Evolutionary conservation across 768 basidiomycete genomes (phyloP), one percentile per base, ranked within the genome.

Genomic region (Agaricus subrufescens): DNA sequence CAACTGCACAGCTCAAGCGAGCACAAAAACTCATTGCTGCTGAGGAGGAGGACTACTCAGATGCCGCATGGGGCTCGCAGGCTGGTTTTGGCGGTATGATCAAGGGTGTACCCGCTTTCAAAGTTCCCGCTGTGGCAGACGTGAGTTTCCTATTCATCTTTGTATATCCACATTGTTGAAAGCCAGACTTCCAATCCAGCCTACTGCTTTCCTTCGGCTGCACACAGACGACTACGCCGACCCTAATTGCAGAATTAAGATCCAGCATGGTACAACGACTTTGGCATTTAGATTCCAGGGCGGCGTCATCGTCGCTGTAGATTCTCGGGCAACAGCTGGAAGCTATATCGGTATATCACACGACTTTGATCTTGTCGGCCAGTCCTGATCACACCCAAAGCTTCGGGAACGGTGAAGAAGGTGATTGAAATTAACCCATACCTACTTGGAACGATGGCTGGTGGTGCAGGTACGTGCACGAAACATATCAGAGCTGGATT

Each of bases 401-500:
- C 96, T 0, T 93, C 88, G 19, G 95, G 96, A 52, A 98, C 96
- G 14, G 93, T 99, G 60, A 98, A 96, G 80, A 99, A 98, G 78
- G 95, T 99, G 61, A 98, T 99, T 64, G 97, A 99, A 76, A 99
- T 99, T 73, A 98, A 98, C 75, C 93, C 93, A 42, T 98, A 94
- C 75, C 74, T 99, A 49, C 82, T 99, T n/a, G 97, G 97, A 59
- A 99, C 97, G 1, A 98, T 99, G 96, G 97, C 97, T 60, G 97
- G 97, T 72, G 96, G 96, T 71, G 97, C 97, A 63, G 96, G 94
- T 86, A 66, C 61, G 80, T 77, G 50, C 25, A 52, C 42, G 30
- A 54, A 38, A 59, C 9, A 9, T 39, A 23, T 3, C 25, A 47
- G 53, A 53, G 46, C 27, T 8, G 37, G 19, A 34, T 42, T 5